Evolutionary conservation across 1,139 yeast genomes (phyloP), one percentile per base, ranked within the genome.

Genomic region (Torulaspora globosa): DNA sequence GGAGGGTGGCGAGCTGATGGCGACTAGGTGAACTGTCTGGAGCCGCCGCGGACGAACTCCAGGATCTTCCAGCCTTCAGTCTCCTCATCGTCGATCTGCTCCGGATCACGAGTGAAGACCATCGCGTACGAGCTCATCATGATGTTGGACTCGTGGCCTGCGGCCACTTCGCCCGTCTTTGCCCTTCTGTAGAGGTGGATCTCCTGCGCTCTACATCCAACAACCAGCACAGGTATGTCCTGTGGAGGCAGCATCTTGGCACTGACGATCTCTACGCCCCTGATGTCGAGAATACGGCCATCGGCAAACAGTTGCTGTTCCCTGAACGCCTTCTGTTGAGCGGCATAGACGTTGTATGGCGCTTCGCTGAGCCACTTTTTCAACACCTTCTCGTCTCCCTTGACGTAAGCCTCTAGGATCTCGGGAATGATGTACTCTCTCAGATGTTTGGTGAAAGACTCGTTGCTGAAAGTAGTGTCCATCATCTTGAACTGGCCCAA

Each of bases 51-150:
- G 44, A 89, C 97, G 66, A 94, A 86, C 70, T 94, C 98, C 63
- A 92, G 71, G 48, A 94, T 82, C 72, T 87, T 88, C 98, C 98
- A 94, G 35, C 99, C 99, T 63, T 88, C 96, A 23, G 99, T 94
- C 59, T 83, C 89, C 47, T 78, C 76, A 66, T 94, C 87, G 51
- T 83, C 95, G 64, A 94, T 80, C 54, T 90, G 90, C 67, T 90
- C 98, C 9, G 96, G 90, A 46, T 86, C 74, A 69, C 98, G 80
- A 23, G 98, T 89, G 61, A 94, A 74, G 24, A 92, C 98, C 90
- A 94, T 83, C 40, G 96, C 97, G 66, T 94, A 94, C 11, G 96
- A 84, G 59, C 95, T 84, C 75, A 88, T 78, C 67, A 88, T 83
- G 57, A 94, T 89, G 68, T 88, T 89, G 62, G 92, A 96, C 65